Conservation (phyloP, 768 basidiomycete genomes). For the Amanita fuliginea region DNA sequence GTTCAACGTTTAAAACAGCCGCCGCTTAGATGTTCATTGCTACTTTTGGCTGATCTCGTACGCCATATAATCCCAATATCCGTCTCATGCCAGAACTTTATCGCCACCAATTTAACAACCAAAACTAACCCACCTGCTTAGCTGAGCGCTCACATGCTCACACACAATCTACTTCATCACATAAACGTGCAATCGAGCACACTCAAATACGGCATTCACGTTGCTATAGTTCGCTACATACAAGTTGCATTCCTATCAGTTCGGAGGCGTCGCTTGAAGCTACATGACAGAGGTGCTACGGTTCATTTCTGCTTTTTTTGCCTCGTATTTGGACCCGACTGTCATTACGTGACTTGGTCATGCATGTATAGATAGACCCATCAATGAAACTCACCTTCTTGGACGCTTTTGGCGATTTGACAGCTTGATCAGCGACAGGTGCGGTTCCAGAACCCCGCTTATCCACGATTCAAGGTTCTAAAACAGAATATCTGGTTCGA, state of each 20-base stretch:
- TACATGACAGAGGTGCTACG: neutral
- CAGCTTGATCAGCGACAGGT: neutral
- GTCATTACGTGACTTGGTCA: neutral
- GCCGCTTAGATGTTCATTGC: neutral
- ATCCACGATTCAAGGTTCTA: neutral
- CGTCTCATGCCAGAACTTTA: neutral
- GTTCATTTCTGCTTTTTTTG: slow-evolving; percentile 3
- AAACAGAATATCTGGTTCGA: neutral
- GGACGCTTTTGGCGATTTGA: neutral
- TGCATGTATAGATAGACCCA: neutral
- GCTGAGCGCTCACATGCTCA: neutral
- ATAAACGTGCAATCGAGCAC: neutral
- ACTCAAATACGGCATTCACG: neutral
- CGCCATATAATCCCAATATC: neutral
- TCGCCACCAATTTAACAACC: neutral
- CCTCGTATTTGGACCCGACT: neutral
- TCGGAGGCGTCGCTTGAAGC: neutral
- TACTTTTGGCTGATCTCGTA: neutral
- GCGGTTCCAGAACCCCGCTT: neutral
- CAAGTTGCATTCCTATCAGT: neutral
- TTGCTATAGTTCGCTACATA: neutral
- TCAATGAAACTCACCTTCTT: neutral
- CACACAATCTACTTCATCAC: neutral
- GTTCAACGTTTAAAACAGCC: neutral
- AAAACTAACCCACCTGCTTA: neutral